Conservation (phyloP, 129 eudicot genomes). For the Solidago caesia region DNA sequence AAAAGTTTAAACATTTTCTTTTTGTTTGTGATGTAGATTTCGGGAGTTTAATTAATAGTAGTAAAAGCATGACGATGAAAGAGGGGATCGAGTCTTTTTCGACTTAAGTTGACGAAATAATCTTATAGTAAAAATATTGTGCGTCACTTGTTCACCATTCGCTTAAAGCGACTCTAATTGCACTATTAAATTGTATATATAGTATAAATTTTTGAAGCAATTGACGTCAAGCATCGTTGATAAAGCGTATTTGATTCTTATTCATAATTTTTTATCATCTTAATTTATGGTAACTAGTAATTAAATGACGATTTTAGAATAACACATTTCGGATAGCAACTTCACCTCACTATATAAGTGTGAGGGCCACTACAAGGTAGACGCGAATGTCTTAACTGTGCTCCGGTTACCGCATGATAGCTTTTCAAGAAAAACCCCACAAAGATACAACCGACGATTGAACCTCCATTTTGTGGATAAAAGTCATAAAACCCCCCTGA, state of each 20-base stretch:
- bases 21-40: background rate
- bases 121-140: background rate
- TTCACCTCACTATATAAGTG: too few species aligned
- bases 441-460: too few species aligned
- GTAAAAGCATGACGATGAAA: background rate
- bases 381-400: too few species aligned
- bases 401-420: too few species aligned
- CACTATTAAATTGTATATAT: background rate
- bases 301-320: background rate
- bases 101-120: background rate
- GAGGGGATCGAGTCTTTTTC: background rate
- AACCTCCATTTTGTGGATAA: too few species aligned
- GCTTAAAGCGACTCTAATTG: background rate
- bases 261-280: background rate
- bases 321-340: too few species aligned
- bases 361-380: too few species aligned
- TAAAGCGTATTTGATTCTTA: conserved; percentile 3
- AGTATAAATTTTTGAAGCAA: background rate
- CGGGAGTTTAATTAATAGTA: too few species aligned
- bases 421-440: too few species aligned
- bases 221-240: conserved; percentile 11
- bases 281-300: background rate
- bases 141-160: background rate
- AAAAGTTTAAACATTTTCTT: background rate
- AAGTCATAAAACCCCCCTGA: too few species aligned